Evolutionary conservation across 805 yeast genomes (phyloP).

Genomic region (Wickerhamiella musiphila): DNA sequence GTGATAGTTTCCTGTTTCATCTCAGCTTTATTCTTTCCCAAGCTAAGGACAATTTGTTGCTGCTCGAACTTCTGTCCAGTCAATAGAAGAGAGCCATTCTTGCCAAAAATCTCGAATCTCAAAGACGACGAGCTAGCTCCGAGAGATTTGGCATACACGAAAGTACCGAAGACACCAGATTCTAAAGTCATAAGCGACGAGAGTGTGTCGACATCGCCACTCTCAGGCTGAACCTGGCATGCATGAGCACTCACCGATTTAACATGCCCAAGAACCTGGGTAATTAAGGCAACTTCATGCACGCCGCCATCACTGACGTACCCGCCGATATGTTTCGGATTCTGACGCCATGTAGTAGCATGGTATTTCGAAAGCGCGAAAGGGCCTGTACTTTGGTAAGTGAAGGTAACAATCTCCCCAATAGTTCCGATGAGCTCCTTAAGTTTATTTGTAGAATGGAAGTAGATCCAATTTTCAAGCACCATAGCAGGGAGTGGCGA

Average conservation of each 20-base stretch:
- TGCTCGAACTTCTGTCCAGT: slow-evolving; percentile 39
- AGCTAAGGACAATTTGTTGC: slow-evolving; percentile 13
- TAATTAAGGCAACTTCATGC: slow-evolving; percentile 77
- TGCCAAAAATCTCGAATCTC: slow-evolving; percentile 57
- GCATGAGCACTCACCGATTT: slow-evolving; percentile 59
- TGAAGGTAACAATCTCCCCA: slow-evolving; percentile 35
- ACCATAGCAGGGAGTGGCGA: slow-evolving; percentile 55
- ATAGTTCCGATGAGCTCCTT: slow-evolving; percentile 46
- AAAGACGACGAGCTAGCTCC: slow-evolving; percentile 64
- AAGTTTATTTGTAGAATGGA: slow-evolving; percentile 38
- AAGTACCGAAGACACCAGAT: slow-evolving; percentile 59
- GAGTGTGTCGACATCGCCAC: slow-evolving; percentile 71
- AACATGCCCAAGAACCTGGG: slow-evolving; percentile 64
- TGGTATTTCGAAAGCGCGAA: slow-evolving; percentile 32
- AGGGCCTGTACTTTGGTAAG: slow-evolving; percentile 31
- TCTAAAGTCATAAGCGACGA: slow-evolving; percentile 49
- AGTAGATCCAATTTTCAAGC: slow-evolving; percentile 76
- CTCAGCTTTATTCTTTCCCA: slow-evolving; percentile 17
- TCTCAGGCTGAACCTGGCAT: slow-evolving; percentile 52
- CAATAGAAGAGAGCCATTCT: slow-evolving; percentile 53
- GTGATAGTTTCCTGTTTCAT: slow-evolving; percentile 16
- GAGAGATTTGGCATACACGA: slow-evolving; percentile 72
- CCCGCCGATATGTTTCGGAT: slow-evolving; percentile 88
- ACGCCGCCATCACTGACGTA: slow-evolving; percentile 91
- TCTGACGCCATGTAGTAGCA: slow-evolving; percentile 67